Evolutionary conservation across 1,139 yeast genomes (phyloP).

Genomic region (Protomyces macrosporus): DNA sequence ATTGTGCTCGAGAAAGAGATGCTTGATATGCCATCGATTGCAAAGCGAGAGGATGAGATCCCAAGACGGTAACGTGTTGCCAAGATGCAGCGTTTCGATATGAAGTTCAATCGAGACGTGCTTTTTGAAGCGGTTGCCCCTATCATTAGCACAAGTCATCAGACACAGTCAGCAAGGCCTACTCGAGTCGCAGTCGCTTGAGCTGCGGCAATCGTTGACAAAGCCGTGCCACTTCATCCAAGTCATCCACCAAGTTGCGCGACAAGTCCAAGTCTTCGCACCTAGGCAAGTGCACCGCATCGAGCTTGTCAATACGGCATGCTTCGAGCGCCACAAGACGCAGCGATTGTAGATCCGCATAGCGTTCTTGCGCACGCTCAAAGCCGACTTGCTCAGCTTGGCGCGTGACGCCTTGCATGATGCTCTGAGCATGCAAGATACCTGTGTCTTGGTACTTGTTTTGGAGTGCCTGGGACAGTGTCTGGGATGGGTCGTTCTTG

Average conservation of each 20-base stretch:
- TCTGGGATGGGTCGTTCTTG: neutral
- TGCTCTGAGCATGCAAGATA: neutral
- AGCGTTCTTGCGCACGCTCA: conserved; percentile 3
- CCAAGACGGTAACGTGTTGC: neutral
- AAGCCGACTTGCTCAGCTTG: conserved; percentile 14
- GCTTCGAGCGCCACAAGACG: neutral
- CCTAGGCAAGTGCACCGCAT: neutral
- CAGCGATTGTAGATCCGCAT: neutral
- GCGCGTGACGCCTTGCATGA: neutral
- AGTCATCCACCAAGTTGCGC: conserved; percentile 4
- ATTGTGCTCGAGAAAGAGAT: neutral
- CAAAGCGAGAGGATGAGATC: neutral
- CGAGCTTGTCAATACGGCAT: neutral
- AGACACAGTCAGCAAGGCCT: neutral
- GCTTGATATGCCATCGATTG: neutral
- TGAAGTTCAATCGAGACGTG: neutral
- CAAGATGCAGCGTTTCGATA: neutral
- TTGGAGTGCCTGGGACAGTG: neutral
- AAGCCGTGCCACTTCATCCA: neutral
- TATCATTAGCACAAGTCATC: neutral
- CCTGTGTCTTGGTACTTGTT: conserved; percentile 8
- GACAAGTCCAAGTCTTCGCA: conserved; percentile 10
- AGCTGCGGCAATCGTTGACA: neutral
- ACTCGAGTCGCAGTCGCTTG: conserved; percentile 14
- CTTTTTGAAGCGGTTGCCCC: conserved; percentile 10